Evolutionary conservation across 768 basidiomycete species (phyloP).

Genomic region (Suillus clintonianus): DNA sequence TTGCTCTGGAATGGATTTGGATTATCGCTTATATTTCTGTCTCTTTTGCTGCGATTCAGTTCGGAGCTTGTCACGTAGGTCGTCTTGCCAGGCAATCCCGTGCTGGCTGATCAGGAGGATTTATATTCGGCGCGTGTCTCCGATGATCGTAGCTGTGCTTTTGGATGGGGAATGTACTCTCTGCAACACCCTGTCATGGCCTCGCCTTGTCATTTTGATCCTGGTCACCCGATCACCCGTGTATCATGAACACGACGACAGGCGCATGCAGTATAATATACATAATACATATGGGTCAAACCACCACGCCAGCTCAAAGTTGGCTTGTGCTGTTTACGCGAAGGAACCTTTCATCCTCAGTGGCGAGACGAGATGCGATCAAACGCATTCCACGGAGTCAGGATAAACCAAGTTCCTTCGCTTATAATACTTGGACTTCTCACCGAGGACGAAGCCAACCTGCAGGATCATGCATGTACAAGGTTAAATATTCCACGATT

Average conservation of each 20-base stretch:
- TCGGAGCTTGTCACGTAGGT: not conserved
- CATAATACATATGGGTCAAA: not conserved
- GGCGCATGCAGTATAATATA: not conserved
- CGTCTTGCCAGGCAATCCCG: not conserved
- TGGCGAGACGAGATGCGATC: not conserved
- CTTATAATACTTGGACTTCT: not conserved
- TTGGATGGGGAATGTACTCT: not conserved
- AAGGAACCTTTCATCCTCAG: not conserved
- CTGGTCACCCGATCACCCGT: not conserved
- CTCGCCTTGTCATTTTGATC: not conserved
- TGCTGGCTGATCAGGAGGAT: not conserved
- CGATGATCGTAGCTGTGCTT: not conserved
- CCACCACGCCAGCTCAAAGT: not conserved
- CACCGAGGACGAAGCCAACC: not conserved
- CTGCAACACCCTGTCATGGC: not conserved
- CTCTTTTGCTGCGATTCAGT: not conserved
- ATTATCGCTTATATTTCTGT: not conserved
- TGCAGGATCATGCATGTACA: not conserved
- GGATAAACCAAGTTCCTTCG: not conserved
- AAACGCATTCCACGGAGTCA: not conserved
- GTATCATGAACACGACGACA: not conserved
- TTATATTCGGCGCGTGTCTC: not conserved
- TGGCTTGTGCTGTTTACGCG: not conserved
- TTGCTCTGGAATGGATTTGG: not conserved
- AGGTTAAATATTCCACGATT: not conserved